phyloP scores from a whole-genome alignment of 352 stramenopile species.

The Pythium phragmiticola region DNA sequence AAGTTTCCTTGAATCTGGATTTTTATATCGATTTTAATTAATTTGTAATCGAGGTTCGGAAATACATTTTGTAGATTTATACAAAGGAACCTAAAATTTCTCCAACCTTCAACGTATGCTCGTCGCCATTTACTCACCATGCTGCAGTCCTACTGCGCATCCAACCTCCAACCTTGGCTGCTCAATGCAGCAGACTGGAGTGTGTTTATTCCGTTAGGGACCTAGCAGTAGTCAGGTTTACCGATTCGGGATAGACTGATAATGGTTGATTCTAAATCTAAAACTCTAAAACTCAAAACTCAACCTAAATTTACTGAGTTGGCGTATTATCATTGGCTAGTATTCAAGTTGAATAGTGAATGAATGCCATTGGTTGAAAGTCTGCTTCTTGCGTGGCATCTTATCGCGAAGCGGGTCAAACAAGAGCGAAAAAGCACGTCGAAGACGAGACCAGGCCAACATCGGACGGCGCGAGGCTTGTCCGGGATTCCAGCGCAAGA shows the following conservation, averaged over 20 bases:
- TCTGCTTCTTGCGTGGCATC: slow-evolving; percentile 18
- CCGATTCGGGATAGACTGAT: too few species aligned
- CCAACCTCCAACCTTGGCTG: too few species aligned
- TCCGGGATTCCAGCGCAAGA: not conserved
- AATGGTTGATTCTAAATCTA: too few species aligned
- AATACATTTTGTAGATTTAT: not conserved
- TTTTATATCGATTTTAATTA: not conserved
- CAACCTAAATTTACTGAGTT: not conserved
- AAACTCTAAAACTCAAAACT: too few species aligned
- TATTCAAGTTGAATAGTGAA: not conserved
- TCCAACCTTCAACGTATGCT: too few species aligned
- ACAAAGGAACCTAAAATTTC: too few species aligned
- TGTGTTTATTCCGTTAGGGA: too few species aligned
- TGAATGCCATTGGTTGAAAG: slow-evolving; percentile 17
- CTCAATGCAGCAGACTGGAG: not conserved
- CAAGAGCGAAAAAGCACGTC: not conserved
- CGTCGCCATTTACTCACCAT: too few species aligned
- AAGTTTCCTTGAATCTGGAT: not conserved
- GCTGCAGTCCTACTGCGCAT: too few species aligned
- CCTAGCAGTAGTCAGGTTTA: too few species aligned
- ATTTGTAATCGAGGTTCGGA: not conserved
- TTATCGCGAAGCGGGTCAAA: slow-evolving; percentile 16
- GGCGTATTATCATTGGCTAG: slow-evolving; percentile 2
- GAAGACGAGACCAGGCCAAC: not conserved
- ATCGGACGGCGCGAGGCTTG: not conserved